Base-by-base conservation (phyloP, 441 rosid species). In the Brassica hybrid region DNA sequence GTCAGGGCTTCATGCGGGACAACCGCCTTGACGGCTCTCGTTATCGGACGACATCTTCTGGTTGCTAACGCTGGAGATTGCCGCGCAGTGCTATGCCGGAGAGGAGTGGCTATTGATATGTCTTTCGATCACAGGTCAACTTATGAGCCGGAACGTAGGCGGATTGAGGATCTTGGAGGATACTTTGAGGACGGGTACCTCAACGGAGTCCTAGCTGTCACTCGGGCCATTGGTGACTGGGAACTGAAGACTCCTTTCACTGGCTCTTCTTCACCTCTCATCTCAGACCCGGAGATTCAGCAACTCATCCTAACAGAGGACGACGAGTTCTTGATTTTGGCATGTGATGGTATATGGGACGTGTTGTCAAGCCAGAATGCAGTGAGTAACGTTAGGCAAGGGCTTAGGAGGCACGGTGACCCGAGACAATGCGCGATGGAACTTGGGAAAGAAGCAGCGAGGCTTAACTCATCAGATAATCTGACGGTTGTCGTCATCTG, bases 31-130 rank as follows among this genome's bases (percentile, higher is more conserved):
- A 85, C 95, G 2, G 97, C 94, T 76, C 85, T 94, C 62, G 79
- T 94, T 54, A 68, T 94, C 71, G 98, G 98, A 78, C 85, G 90
- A 87, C 90, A 88, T 83, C 75, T 94, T 79, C 59, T 92, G 30
- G 97, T 92, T 76, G 97, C 97, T 75, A 94, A 94, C 27, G 96
- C 89, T 18, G 98, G 98, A 76, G 98, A 90, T 76, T 94, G 97
- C 66, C 83, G 98, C 34, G 96, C 96, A 14, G 96, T 94, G 57
- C 67, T 94, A 9, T 90, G 94, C 69, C 85, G 94, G 7, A 86
- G 86, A 18, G 97, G 98, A 59, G 84, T 74, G 63, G 94, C 94
- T 79, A 72, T 94, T 67, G 94, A 92, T 75, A 89, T 94, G 96
- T 94, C 96, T 7, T 85, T 85, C 14, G 98, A 94, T 75, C 97